phyloP scores from a whole-genome alignment of 345 rosid species.

The Carallia brachiata region DNA sequence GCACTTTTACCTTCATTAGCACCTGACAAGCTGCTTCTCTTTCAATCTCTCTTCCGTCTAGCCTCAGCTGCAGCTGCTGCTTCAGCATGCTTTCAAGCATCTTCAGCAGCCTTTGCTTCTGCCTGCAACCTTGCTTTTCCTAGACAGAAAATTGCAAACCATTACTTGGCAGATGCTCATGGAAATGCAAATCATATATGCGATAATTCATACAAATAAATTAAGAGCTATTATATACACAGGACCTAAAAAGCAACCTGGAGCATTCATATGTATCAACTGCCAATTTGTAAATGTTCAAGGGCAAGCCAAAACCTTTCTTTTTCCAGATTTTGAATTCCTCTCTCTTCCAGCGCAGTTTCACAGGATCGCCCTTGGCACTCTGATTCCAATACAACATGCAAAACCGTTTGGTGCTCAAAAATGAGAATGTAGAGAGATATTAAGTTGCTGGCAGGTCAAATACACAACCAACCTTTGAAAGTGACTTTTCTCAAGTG shows the following conservation, averaged over 20 bases:
- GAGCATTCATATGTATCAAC: not conserved
- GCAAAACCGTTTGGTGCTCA: constrained; percentile 11
- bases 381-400: constrained; percentile 22
- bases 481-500: constrained; percentile 27
- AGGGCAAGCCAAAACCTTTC: constrained; percentile 11
- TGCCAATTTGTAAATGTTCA: not conserved
- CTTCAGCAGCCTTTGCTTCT: constrained; percentile 83
- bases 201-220: no score
- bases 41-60: constrained; percentile 66
- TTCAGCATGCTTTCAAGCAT: constrained; percentile 56
- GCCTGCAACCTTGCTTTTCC: constrained; percentile 78
- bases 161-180: not conserved
- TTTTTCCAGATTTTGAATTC: constrained; percentile 25
- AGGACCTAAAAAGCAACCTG: not conserved
- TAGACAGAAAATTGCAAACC: constrained; percentile 11
- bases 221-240: no score
- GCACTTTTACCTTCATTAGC: constrained; percentile 53
- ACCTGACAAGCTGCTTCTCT: constrained; percentile 91
- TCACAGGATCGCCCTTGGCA: constrained; percentile 24
- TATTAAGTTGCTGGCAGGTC: not conserved
- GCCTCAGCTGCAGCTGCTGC: constrained; percentile 76
- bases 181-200: no score
- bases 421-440: not conserved
- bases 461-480: constrained; percentile 12
- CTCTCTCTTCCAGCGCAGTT: constrained; percentile 19